These are phyloP conservation scores for Elsinoe batatas DNA, from an alignment of 2,329 filamentous ascomycete species.

Conservation along the genomic window DNA sequence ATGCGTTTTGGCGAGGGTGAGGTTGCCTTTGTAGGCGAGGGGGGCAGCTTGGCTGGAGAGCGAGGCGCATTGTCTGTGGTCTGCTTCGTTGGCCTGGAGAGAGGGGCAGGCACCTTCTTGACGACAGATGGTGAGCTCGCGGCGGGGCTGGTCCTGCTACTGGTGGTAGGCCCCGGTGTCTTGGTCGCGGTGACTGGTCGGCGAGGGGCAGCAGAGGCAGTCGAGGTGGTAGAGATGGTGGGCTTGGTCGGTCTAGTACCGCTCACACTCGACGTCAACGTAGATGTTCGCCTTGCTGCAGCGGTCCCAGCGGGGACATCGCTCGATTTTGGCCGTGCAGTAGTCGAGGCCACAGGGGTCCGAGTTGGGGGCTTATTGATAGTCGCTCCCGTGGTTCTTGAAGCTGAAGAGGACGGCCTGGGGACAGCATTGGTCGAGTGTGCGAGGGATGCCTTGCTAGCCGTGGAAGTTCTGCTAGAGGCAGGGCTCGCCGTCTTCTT, in stretches of 20 bases:
- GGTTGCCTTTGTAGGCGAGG: not conserved
- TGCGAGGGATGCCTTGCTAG: not conserved
- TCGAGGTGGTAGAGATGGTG: not conserved
- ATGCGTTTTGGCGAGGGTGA: not conserved
- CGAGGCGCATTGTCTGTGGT: not conserved
- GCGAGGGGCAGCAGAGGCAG: constrained; percentile 3
- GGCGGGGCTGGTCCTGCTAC: not conserved
- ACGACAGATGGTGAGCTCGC: not conserved
- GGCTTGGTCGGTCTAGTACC: not conserved
- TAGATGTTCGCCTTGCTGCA: not conserved
- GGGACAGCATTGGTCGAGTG: not conserved
- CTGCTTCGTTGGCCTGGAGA: not conserved
- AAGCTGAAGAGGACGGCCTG: not conserved
- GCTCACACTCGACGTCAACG: not conserved
- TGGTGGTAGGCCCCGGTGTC: not conserved
- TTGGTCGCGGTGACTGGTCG: not conserved
- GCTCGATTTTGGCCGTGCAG: not conserved
- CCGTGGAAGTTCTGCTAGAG: not conserved
- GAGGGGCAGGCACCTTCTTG: not conserved
- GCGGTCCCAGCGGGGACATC: not conserved
- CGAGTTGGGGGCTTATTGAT: constrained; percentile 12
- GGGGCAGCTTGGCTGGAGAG: not conserved
- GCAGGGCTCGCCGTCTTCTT: constrained; percentile 12
- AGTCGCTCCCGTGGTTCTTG: constrained; percentile 2
- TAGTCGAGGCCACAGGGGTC: not conserved